These are phyloP conservation scores for Cicer judaicum DNA, from an alignment of 306 rosid species.

Conservation along the genomic window DNA sequence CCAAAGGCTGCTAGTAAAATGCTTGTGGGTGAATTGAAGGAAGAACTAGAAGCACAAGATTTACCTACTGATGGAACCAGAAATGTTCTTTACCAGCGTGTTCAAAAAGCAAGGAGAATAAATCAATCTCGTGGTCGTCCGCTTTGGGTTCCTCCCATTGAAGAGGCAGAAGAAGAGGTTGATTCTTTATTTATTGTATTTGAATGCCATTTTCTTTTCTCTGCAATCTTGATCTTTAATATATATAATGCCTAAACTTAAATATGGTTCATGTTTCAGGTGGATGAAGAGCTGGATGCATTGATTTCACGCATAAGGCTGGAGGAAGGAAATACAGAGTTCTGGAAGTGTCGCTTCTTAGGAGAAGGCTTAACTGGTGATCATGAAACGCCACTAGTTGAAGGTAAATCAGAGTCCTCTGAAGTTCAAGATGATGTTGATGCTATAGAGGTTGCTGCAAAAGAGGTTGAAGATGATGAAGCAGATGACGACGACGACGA, in stretches of 20 bases:
- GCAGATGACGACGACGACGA: slow-evolving; percentile 63
- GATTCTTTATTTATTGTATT: slow-evolving; percentile 24
- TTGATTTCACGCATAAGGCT: slow-evolving; percentile 81
- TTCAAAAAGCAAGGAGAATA: slow-evolving; percentile 98
- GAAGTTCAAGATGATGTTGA: slow-evolving; percentile 65
- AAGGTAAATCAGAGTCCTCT: slow-evolving; percentile 50
- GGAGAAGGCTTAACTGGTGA: slow-evolving; percentile 72
- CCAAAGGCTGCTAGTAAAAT: slow-evolving; percentile 99
- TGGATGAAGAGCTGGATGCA: slow-evolving; percentile 92
- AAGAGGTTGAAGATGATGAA: slow-evolving; percentile 83
- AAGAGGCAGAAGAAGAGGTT: slow-evolving; percentile 96
- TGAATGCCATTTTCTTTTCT: slow-evolving; percentile 34
- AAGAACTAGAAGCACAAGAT: slow-evolving; percentile 94
- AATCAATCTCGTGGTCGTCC: slow-evolving; percentile 98
- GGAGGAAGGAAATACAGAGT: slow-evolving; percentile 91
- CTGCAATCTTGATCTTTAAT: slow-evolving; percentile 8
- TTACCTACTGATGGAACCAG: slow-evolving; percentile 94
- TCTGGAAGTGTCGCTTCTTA: slow-evolving; percentile 89
- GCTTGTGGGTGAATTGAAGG: slow-evolving; percentile 88
- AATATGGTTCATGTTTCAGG: slow-evolving; percentile 56
- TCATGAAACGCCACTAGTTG: slow-evolving; percentile 51
- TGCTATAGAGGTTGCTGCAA: slow-evolving; percentile 60
- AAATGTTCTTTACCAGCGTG: slow-evolving; percentile 98
- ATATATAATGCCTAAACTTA: slow-evolving; percentile 36
- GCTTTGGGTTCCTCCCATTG: slow-evolving; percentile 97